phyloP scores from a whole-genome alignment of 495 filamentous ascomycete genomes.

The Ramalina intermedia region DNA sequence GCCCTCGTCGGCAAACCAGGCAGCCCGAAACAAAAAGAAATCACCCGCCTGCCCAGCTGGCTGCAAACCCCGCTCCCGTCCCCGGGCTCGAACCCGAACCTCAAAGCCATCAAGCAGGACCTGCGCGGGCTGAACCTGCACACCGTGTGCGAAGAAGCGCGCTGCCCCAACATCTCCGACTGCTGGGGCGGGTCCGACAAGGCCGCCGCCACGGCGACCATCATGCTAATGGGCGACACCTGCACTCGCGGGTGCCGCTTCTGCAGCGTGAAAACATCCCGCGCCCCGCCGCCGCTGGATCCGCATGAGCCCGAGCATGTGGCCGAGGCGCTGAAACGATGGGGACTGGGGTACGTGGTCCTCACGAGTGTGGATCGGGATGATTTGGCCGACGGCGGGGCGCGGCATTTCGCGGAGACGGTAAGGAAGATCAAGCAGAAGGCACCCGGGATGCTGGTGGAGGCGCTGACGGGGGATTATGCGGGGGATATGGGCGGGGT shows the following conservation, averaged over 20 bases:
- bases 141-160: constrained; percentile 94
- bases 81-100: constrained; percentile 42
- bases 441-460: constrained; percentile 72
- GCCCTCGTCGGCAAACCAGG: constrained; percentile 70
- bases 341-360: constrained; percentile 93
- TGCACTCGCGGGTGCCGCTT: constrained; percentile 95
- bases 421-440: constrained; percentile 90
- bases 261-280: constrained; percentile 85
- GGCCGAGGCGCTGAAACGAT: constrained; percentile 78
- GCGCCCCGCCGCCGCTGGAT: constrained; percentile 68
- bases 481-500: constrained; percentile 73
- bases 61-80: constrained; percentile 88
- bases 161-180: constrained; percentile 92
- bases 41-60: constrained; percentile 86
- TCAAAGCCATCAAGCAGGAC: constrained; percentile 86
- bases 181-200: constrained; percentile 92
- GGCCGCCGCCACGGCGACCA: constrained; percentile 84
- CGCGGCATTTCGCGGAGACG: constrained; percentile 84
- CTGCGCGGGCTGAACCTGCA: constrained; percentile 78
- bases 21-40: constrained; percentile 54
- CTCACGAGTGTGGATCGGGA: constrained; percentile 88
- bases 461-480: constrained; percentile 88
- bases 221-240: constrained; percentile 99
- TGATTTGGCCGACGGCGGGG: constrained; percentile 78
- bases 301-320: constrained; percentile 95